Conservation (phyloP, 2,329 filamentous ascomycete genomes). For the Monosporascus sp. region DNA sequence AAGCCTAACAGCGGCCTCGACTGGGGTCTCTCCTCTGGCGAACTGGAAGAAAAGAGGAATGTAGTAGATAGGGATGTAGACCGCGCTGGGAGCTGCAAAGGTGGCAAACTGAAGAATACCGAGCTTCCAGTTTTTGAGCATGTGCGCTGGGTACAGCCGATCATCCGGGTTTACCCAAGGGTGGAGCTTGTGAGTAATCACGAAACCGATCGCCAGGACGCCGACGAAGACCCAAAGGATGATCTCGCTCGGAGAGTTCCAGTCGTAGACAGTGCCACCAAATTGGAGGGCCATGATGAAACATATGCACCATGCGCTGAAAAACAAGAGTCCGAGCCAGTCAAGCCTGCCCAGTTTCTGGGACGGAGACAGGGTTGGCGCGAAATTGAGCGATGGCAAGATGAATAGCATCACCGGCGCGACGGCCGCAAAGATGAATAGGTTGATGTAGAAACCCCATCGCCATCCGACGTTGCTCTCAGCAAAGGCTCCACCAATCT, state of each 20-base stretch:
- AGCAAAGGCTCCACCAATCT: neutral
- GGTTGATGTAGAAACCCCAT: neutral
- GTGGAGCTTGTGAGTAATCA: constrained; percentile 32
- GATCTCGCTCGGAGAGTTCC: constrained; percentile 40
- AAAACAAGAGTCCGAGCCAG: constrained; percentile 39
- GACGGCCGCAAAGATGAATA: neutral
- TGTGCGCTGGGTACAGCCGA: constrained; percentile 35
- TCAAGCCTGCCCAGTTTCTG: constrained; percentile 35
- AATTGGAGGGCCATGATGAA: constrained; percentile 44
- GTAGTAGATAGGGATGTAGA: constrained; percentile 36
- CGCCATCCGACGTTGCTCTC: neutral
- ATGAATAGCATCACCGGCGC: constrained; percentile 25
- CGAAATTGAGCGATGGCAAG: constrained; percentile 20
- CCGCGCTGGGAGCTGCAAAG: constrained; percentile 24
- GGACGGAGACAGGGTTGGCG: constrained; percentile 13
- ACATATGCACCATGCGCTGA: constrained; percentile 32
- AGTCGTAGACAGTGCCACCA: constrained; percentile 41
- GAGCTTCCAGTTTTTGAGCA: constrained; percentile 29
- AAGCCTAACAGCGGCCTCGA: constrained; percentile 32
- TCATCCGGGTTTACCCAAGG: constrained; percentile 32
- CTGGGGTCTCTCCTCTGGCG: constrained; percentile 31
- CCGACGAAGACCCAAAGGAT: constrained; percentile 39
- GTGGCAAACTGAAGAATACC: constrained; percentile 31
- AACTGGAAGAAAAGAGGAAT: constrained; percentile 49
- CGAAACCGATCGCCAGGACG: constrained; percentile 34